Evolutionary conservation across 2,329 filamentous ascomycete genomes (phyloP), one percentile per base, ranked within the genome.

Genomic region (Fusarium sp.): DNA sequence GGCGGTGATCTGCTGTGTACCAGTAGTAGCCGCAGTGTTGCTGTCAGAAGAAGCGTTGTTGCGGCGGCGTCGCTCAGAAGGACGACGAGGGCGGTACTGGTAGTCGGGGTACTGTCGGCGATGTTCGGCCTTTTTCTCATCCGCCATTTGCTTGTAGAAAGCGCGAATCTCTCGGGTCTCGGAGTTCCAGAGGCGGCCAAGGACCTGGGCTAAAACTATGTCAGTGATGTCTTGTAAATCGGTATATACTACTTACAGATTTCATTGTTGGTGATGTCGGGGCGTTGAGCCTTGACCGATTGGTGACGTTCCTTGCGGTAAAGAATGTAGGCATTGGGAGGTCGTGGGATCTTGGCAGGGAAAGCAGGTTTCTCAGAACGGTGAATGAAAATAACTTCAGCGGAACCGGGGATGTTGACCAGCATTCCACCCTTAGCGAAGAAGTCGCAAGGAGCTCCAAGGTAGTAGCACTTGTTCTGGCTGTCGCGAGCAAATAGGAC

Each of bases 251-350:
- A 77, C 82, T 80, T 74, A 84, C 82, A 84, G 50, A 84, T 84
- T 55, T 83, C 79, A 52, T 83, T 84, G 76, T 84, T 84, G 36
- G 79, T 79, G 31, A 84, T 79, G 18, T 73, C 74, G 5, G 81
- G 81, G 49, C 82, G 78, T 20, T 65, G 65, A 7, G 73, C 62
- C 73, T 82, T 82, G 44, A 84, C 71, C 15, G 73, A 46, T 20
- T 73, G 73, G 70, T 84, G 82, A 31, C 79, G 76, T 38, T 83
- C 81, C 65, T 81, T 81, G 68, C 83, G 83, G 53, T 83, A 84
- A 22, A 84, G 71, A 42, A 84, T 84, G 76, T 81, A 84, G 9
- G 82, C 81, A 69, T 84, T 84, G 20, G 81, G 80, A 31, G 83
- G 83, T 11, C 82, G 81, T 25, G 79, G 81, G 52, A 83, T 77